These are phyloP conservation scores for Saprolegnia parasitica DNA, from an alignment of 352 stramenopile species.

Conservation along the genomic window DNA sequence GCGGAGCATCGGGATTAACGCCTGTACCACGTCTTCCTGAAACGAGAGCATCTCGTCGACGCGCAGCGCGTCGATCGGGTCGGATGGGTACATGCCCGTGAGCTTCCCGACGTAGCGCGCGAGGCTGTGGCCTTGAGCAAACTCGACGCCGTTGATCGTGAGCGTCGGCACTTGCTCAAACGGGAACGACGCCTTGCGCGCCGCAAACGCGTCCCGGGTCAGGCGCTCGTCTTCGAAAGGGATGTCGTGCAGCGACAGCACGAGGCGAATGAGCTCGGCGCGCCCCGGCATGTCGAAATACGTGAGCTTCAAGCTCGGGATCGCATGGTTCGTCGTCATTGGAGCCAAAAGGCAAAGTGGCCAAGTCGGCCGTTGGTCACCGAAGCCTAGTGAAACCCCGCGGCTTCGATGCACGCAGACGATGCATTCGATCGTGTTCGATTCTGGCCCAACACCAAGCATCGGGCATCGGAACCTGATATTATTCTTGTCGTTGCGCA, in stretches of 20 bases:
- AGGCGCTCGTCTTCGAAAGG: slow-evolving; percentile 46
- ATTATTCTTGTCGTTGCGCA: too few relatives aligned
- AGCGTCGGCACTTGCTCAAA: slow-evolving; percentile 44
- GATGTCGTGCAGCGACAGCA: slow-evolving; percentile 43
- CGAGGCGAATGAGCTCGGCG: slow-evolving; percentile 47
- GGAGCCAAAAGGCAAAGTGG: slow-evolving; percentile 32
- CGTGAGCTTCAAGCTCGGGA: slow-evolving; percentile 38
- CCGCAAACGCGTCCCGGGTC: slow-evolving; percentile 34
- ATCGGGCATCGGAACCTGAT: too few relatives aligned
- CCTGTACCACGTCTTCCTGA: slow-evolving; percentile 36
- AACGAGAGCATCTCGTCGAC: slow-evolving; percentile 42
- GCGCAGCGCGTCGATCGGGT: slow-evolving; percentile 32
- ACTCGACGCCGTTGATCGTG: slow-evolving; percentile 41
- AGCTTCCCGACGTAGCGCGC: slow-evolving; percentile 56
- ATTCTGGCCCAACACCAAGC: too few relatives aligned
- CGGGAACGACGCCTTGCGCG: slow-evolving; percentile 37
- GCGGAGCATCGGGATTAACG: slow-evolving; percentile 32
- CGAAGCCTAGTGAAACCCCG: too few relatives aligned
- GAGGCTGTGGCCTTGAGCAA: slow-evolving; percentile 40
- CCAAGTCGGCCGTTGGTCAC: neutral
- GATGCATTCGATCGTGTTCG: too few relatives aligned
- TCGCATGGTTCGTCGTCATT: slow-evolving; percentile 35
- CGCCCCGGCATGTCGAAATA: slow-evolving; percentile 46
- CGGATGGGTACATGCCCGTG: slow-evolving; percentile 38
- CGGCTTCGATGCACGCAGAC: too few relatives aligned